phyloP scores from a whole-genome alignment of 2,329 filamentous ascomycete species.

The Cercospora zeina region DNA sequence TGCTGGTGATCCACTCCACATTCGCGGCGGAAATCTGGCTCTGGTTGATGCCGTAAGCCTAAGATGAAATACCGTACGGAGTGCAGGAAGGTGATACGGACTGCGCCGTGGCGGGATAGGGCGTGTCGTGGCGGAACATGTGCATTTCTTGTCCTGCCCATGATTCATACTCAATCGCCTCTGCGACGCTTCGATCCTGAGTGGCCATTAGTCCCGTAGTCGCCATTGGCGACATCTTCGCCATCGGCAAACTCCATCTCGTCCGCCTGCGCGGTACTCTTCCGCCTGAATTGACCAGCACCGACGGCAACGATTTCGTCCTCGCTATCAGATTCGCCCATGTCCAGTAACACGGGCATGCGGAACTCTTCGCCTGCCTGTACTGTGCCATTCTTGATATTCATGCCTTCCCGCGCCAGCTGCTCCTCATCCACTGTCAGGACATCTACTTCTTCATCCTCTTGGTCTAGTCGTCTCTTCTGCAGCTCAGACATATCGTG shows the following conservation, averaged over 20 bases:
- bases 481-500: slow-evolving; percentile 93
- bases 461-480: slow-evolving; percentile 81
- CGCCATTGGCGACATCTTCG: slow-evolving; percentile 29
- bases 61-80: no score
- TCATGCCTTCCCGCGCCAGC: slow-evolving; percentile 39
- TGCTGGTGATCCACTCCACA: no score
- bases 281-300: slow-evolving; percentile 79
- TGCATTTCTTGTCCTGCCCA: not conserved
- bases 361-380: slow-evolving; percentile 64
- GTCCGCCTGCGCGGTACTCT: slow-evolving; percentile 60
- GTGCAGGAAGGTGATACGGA: not conserved
- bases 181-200: slow-evolving; percentile 31
- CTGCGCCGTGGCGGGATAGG: not conserved
- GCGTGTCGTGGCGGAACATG: not conserved
- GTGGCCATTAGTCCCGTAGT: slow-evolving; percentile 29
- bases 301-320: slow-evolving; percentile 74
- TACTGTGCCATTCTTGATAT: slow-evolving; percentile 52
- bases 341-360: slow-evolving; percentile 90
- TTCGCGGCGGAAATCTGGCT: no score
- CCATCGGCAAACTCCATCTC: slow-evolving; percentile 45
- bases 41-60: no score
- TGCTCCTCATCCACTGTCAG: slow-evolving; percentile 68
- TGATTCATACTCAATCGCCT: slow-evolving; percentile 22
- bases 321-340: slow-evolving; percentile 92
- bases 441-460: slow-evolving; percentile 93